A percentile compares a stretch with the other conserved stretches of the same genome.
Conservation (phyloP, 495 filamentous ascomycete genomes). For the Tuber calosporum region DNA sequence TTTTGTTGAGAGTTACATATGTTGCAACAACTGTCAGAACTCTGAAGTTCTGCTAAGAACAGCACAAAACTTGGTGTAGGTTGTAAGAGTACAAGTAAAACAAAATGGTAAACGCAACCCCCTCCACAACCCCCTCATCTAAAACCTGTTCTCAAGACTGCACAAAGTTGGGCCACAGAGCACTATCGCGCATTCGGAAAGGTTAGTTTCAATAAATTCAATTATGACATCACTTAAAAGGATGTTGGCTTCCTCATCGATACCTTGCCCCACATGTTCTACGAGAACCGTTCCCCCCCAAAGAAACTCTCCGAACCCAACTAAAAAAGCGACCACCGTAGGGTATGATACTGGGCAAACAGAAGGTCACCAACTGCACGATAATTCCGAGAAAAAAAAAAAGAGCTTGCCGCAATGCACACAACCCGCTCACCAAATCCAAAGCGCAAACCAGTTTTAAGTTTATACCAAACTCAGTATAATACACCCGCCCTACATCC, state of each 20-base stretch:
- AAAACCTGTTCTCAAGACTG: too few species aligned
- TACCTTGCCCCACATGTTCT: background rate
- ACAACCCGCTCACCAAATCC: background rate
- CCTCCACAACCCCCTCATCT: too few species aligned
- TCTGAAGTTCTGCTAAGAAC: too few species aligned
- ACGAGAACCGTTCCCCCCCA: background rate
- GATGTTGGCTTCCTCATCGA: background rate
- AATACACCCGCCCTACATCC: background rate
- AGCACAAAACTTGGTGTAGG: too few species aligned
- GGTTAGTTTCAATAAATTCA: too few species aligned
- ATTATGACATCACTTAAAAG: too few species aligned
- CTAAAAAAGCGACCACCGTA: background rate
- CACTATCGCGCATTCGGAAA: too few species aligned
- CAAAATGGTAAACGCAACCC: too few species aligned
- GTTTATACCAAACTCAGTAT: slow-evolving; percentile 1
- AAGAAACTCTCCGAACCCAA: background rate
- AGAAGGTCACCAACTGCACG: background rate
- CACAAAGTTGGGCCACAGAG: too few species aligned
- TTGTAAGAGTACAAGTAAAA: too few species aligned
- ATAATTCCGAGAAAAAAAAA: background rate
- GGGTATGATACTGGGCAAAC: background rate
- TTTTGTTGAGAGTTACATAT: too few species aligned
- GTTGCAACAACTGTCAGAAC: too few species aligned
- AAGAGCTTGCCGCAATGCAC: background rate
- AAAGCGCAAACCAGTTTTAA: background rate